phyloP scores from a whole-genome alignment of 2,329 filamentous ascomycete species.

The Venturia pyrina region DNA sequence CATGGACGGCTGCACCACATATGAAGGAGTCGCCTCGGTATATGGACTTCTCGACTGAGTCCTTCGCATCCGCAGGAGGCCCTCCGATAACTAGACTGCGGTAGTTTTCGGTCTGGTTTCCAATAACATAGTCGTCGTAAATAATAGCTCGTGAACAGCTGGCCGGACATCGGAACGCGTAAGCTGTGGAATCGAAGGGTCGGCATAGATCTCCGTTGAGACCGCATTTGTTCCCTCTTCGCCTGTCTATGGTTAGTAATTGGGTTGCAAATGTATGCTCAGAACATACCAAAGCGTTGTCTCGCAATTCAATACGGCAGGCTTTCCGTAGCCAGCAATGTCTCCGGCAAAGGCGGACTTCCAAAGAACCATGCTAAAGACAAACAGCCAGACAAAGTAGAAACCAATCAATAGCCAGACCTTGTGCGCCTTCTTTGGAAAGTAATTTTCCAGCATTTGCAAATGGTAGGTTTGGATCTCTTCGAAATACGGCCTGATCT shows the following conservation, averaged over 20 bases:
- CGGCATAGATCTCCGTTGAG: constrained; percentile 65
- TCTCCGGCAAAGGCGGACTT: constrained; percentile 50
- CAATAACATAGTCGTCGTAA: constrained; percentile 65
- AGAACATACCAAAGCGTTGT: constrained; percentile 54
- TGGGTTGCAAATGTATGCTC: constrained; percentile 19
- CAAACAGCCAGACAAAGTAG: constrained; percentile 57
- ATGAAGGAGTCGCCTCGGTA: constrained; percentile 89
- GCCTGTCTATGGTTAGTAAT: constrained; percentile 19
- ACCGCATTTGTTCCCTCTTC: constrained; percentile 59
- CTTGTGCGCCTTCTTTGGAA: constrained; percentile 51
- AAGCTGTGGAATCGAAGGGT: constrained; percentile 54
- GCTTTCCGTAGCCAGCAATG: constrained; percentile 57
- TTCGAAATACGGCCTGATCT: constrained; percentile 48
- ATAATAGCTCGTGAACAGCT: constrained; percentile 57
- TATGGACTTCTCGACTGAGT: constrained; percentile 35
- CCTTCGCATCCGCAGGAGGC: constrained; percentile 28
- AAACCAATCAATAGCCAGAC: constrained; percentile 49
- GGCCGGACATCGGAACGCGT: constrained; percentile 66
- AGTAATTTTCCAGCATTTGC: constrained; percentile 49
- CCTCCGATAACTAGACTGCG: constrained; percentile 46
- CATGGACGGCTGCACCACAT: constrained; percentile 75
- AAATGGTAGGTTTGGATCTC: constrained; percentile 57
- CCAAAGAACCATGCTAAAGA: constrained; percentile 59
- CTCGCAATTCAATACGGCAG: constrained; percentile 56
- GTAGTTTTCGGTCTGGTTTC: constrained; percentile 52